Conservation (phyloP, 108 stramenopile species). For the Craspedostauros australis region DNA sequence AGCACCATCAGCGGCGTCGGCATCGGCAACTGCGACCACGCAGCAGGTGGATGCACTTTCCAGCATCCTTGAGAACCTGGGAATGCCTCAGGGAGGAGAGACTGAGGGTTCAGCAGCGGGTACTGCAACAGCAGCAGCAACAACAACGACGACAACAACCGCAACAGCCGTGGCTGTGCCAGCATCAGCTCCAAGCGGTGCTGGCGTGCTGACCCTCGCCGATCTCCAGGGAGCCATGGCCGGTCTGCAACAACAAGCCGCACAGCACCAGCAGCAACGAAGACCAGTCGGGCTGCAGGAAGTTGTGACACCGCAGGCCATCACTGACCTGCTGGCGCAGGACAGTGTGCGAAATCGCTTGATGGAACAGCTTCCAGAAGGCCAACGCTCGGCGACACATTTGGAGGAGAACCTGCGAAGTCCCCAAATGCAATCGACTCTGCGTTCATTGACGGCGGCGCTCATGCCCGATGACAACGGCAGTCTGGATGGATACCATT, state of each 20-base stretch:
- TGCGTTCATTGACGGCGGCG: constrained; percentile 57
- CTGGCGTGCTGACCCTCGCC: constrained; percentile 47
- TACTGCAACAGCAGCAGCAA: constrained; percentile 6
- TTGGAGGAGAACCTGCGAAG: constrained; percentile 60
- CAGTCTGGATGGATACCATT: constrained; percentile 52
- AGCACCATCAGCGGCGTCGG: too few species aligned
- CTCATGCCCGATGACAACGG: constrained; percentile 52
- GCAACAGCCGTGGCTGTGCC: constrained; percentile 11
- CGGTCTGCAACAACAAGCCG: constrained; percentile 35
- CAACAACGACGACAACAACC: too few species aligned
- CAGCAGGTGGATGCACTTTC: constrained; percentile 75
- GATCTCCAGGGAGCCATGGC: constrained; percentile 81
- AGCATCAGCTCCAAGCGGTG: neutral
- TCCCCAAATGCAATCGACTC: constrained; percentile 71
- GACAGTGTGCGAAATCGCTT: constrained; percentile 41
- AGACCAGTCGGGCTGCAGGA: constrained; percentile 53
- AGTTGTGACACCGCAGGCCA: constrained; percentile 50
- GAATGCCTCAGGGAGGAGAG: constrained; percentile 60
- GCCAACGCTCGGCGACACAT: constrained; percentile 42
- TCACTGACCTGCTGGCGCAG: constrained; percentile 36
- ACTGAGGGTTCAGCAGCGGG: constrained; percentile 5
- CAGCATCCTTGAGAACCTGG: constrained; percentile 79
- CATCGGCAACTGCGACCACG: too few species aligned
- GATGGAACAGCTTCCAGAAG: constrained; percentile 64
- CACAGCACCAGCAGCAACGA: constrained; percentile 10